Base-by-base conservation (phyloP, 495 filamentous ascomycete genomes). In the Recurvomyces mirabilis region DNA sequence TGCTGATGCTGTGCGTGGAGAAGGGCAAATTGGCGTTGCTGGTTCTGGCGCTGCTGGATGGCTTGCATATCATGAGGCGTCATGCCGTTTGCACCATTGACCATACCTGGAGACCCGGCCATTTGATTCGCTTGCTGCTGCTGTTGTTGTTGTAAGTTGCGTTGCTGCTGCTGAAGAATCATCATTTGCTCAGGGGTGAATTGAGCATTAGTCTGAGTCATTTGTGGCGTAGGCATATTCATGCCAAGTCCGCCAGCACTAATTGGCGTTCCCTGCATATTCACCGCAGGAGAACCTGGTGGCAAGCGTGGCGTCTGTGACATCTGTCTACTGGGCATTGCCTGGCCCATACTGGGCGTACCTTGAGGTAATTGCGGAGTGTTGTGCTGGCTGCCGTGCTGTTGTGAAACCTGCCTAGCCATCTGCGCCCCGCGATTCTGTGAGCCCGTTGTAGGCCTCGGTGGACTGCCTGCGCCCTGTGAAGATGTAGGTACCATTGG, bases 401-500 rank as follows among this genome's bases (percentile, higher is more conserved):
- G 85, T 53, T 93, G 85, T 57, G 87, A 93, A 43, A 75, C 68
- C 26, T 84, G 79, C 18, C 81, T 70, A 9, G 71, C 79, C 85
- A 93, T 93, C 33, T 68, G 79, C 0, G 75, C 71, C 25, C 22
- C 41, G 34, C 77, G 75, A 24, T 80, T 76, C 57, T 79, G 78
- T 49, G 87, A 82, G 35, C 81, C 68, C 4, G 85, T 93, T 13
- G 82, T 68, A 24, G 87, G 83, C 29, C 87, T 69, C 31, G 77
- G 70, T 15, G 87, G 88, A 52, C 80, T 85, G 38, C 78, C 84
- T 55, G 84, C 72, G 23, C 68, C 70, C 57, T 78, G 82, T 59
- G 75, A 81, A 1, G 80, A 76, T n/a, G 79, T 81, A 42, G 77
- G 71, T 31, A 78, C 78, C 86, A 93, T 91, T 0, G 85, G 72